Conservation (phyloP, 192 early-diverging fungal genomes). For the Chytriomyces sp. region DNA sequence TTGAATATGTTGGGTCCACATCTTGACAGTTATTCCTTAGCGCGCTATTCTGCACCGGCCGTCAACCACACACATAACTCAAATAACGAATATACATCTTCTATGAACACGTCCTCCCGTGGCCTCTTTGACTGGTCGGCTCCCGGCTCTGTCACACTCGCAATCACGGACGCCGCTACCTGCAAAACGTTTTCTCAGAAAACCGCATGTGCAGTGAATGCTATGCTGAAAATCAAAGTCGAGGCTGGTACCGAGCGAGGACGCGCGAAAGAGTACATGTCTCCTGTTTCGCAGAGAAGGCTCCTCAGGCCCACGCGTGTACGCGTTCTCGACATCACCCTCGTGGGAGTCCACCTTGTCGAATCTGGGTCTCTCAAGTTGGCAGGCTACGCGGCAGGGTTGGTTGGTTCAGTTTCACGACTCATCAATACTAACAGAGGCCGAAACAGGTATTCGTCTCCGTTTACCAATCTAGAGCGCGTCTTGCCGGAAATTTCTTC, state of each 20-base stretch:
- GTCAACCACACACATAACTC: neutral
- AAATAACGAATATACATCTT: neutral
- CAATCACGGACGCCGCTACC: neutral
- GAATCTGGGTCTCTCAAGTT: neutral
- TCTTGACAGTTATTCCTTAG: too few relatives aligned
- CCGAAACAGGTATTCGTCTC: constrained; percentile 1
- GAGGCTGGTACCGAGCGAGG: neutral
- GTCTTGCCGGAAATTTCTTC: neutral
- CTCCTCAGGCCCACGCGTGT: neutral
- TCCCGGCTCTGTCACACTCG: neutral
- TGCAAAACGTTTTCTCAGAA: neutral
- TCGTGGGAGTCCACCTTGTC: neutral
- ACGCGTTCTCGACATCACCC: neutral
- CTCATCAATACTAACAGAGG: neutral
- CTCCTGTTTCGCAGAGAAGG: neutral
- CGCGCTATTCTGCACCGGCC: too few relatives aligned
- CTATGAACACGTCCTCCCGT: neutral
- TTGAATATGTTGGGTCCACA: too few relatives aligned
- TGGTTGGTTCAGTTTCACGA: neutral
- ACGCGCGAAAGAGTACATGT: neutral
- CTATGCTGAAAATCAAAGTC: neutral
- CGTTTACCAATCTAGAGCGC: neutral
- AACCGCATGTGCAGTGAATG: neutral
- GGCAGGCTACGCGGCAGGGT: neutral
- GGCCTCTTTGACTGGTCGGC: constrained; percentile 3